phyloP scores from a whole-genome alignment of 306 rosid species.

The Prinsepia uniflora region DNA sequence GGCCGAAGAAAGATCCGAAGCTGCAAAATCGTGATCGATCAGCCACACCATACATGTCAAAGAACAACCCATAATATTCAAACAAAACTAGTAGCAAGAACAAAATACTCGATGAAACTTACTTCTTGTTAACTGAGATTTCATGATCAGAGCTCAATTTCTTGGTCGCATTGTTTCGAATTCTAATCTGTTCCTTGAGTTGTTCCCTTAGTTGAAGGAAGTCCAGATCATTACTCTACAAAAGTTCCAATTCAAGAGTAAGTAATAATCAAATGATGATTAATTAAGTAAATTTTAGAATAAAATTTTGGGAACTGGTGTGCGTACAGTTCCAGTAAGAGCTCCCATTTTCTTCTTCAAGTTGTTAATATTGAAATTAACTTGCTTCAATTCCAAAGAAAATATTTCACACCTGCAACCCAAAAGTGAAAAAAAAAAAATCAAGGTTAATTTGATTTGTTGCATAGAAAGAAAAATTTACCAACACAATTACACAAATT shows the following conservation, averaged over 20 bases:
- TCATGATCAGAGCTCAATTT: background rate
- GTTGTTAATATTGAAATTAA: background rate
- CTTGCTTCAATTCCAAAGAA: background rate
- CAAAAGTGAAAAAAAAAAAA: background rate
- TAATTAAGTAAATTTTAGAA: too few species aligned
- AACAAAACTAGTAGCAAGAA: background rate
- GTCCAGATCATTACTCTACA: background rate
- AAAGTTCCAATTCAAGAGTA: too few species aligned
- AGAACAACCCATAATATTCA: background rate
- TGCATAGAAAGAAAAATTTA: too few species aligned
- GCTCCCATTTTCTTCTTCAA: background rate
- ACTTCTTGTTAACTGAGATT: background rate
- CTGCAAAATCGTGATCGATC: background rate
- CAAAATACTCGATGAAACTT: too few species aligned
- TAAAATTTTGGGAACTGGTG: too few species aligned
- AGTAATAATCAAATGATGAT: too few species aligned
- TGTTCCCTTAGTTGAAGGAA: background rate
- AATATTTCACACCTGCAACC: background rate
- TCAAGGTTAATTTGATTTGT: background rate
- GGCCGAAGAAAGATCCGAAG: background rate
- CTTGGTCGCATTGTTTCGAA: background rate
- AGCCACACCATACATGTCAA: background rate
- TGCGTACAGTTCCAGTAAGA: too few species aligned
- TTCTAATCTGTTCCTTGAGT: background rate
- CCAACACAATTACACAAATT: background rate